Evolutionary conservation across 805 yeast species (phyloP), one percentile per base, ranked within the genome.

Genomic region (Jamesozyma gamospora): DNA sequence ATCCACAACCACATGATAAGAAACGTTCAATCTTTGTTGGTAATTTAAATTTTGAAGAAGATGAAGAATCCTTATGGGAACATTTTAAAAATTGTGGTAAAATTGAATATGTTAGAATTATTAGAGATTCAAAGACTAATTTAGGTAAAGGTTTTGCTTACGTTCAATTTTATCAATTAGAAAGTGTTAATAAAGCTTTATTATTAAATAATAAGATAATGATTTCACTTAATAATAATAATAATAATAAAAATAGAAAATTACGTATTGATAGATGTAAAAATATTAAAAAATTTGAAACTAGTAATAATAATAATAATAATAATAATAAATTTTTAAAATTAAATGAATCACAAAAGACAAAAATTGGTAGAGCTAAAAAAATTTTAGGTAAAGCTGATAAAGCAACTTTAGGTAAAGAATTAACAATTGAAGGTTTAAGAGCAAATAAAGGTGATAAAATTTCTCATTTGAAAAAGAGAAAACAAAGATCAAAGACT

Each of bases 121-220:
- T 92, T 27, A 77, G 99, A 57, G 99, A 92, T 58, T 65, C 94
- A 14, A 85, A 85, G 65, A 90, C 96, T 17, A 90, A 92, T 53
- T 69, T 90, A 43, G 99, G 98, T 47, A 92, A 92, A 65, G 99
- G 99, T 5, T 88, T 92, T 65, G 98, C 95, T 5, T 84, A 88
- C 58, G 87, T 92, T 28, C 97, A 90, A 62, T 92, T 88, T 66
- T 73, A 70, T 44, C 90, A 83, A 52, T 62, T 75, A 39, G 63
- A 79, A 40, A 69, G 79, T 32, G 95, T 92, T 9, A 77, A 79
- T 46, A 82, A 84, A 56, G 96, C 96, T 1, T 62, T 92, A 39
- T 63, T 86, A 43, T 65, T 85, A 44, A 75, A 88, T 59, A 90
- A 76, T 34, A 79, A 83, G 64, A 74, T 77, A 42, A 59, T 75